Conservation (phyloP, 495 filamentous ascomycete genomes). For the Hyaloscypha variabilis region DNA sequence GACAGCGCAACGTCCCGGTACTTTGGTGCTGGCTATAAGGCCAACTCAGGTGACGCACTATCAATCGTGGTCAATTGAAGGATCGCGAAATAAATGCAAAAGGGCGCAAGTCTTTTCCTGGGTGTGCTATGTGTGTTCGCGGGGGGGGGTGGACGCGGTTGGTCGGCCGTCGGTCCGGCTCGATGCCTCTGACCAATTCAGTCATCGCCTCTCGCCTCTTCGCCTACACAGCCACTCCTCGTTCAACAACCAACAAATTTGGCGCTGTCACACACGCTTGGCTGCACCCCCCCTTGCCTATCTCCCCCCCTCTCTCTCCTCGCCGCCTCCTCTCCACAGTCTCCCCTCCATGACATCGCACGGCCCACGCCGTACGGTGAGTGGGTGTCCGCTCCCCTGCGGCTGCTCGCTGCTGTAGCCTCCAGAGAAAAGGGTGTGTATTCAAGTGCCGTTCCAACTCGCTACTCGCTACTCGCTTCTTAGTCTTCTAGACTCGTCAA, state of each 20-base stretch:
- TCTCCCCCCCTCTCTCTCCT: too few relatives aligned
- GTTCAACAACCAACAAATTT: neutral
- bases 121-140: too few relatives aligned
- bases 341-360: too few relatives aligned
- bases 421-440: too few relatives aligned
- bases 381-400: too few relatives aligned
- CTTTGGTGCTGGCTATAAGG: neutral
- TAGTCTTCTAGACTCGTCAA: too few relatives aligned
- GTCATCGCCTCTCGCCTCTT: constrained; percentile 1
- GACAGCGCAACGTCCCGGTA: neutral
- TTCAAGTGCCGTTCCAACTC: constrained; percentile 3
- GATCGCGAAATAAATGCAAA: neutral
- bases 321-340: too few relatives aligned
- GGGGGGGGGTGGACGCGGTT: too few relatives aligned
- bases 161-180: neutral
- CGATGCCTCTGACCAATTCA: neutral
- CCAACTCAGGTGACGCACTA: neutral
- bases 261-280: neutral
- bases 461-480: too few relatives aligned
- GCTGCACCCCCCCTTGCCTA: too few relatives aligned
- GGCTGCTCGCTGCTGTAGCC: neutral
- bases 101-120: too few relatives aligned
- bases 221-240: neutral
- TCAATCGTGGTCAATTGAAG: neutral
- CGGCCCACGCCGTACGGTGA: too few relatives aligned